Evolutionary conservation across 768 basidiomycete genomes (phyloP).

Genomic region (Botryobasidium botryosum): DNA sequence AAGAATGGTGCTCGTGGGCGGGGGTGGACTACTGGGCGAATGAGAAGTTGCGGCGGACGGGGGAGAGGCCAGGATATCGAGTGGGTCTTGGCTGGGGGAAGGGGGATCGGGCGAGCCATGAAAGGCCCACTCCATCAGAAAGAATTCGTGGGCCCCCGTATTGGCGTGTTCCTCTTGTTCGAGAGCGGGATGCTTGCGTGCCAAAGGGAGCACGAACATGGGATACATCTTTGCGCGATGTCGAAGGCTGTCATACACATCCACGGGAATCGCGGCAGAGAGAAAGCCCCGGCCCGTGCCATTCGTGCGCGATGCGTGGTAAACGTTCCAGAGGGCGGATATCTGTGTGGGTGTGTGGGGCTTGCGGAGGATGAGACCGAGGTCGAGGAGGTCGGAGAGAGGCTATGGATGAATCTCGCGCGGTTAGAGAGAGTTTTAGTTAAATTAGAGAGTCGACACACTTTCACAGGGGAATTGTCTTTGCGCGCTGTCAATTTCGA

Average conservation of each 20-base stretch:
- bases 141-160: constrained; percentile 75
- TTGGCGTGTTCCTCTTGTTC: constrained; percentile 18
- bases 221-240: constrained; percentile 47
- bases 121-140: constrained; percentile 80
- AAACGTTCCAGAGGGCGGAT: constrained; percentile 72
- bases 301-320: constrained; percentile 64
- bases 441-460: constrained; percentile 15
- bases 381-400: constrained; percentile 62
- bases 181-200: constrained; percentile 24
- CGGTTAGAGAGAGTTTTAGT: constrained; percentile 1
- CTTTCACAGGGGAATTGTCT: constrained; percentile 38
- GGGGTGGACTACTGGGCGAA: constrained; percentile 28
- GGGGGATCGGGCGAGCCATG: constrained; percentile 53
- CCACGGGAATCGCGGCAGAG: constrained; percentile 63
- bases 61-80: constrained; percentile 26
- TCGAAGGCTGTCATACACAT: constrained; percentile 57
- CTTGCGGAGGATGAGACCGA: constrained; percentile 44
- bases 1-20: constrained; percentile 46
- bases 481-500: too few species aligned
- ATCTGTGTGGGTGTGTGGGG: constrained; percentile 62
- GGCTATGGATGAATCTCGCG: constrained; percentile 55
- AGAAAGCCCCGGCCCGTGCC: constrained; percentile 74
- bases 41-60: constrained; percentile 15
- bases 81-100: constrained; percentile 22
- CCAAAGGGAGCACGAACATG: constrained; percentile 67